These are phyloP conservation scores for Mallotus repandus DNA, from an alignment of 441 rosid species.

Conservation along the genomic window DNA sequence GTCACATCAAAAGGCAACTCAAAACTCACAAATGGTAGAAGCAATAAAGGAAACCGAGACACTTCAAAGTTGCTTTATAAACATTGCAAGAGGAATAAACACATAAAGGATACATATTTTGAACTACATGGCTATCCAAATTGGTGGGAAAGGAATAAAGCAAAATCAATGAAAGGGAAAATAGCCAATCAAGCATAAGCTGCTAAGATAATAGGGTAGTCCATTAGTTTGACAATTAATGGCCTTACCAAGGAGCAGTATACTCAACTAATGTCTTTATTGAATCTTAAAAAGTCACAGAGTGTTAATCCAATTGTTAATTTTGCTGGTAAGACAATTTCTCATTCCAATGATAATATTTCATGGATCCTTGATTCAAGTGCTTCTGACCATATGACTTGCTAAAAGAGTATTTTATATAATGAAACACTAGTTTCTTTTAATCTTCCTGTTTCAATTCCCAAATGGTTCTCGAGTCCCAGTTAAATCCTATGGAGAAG, in stretches of 20 bases:
- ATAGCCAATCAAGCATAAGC: background rate
- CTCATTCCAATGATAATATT: background rate
- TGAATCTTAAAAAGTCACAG: background rate
- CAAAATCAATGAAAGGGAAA: background rate
- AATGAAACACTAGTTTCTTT: background rate
- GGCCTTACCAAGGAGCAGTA: background rate
- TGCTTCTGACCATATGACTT: constrained; percentile 2
- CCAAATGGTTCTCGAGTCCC: background rate
- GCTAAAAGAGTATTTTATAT: background rate
- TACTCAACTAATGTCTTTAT: too few species aligned
- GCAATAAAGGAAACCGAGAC: background rate
- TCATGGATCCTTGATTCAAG: constrained; percentile 2
- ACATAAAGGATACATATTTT: background rate
- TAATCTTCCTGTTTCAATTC: background rate
- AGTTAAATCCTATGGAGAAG: background rate
- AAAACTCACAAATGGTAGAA: background rate
- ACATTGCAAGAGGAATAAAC: background rate
- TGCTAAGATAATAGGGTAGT: background rate
- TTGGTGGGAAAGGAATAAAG: constrained; percentile 3
- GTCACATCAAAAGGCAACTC: background rate
- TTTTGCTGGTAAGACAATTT: background rate
- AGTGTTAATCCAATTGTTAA: background rate
- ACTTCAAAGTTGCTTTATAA: too few species aligned
- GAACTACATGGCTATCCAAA: background rate
- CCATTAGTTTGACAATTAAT: background rate